Base-by-base conservation (phyloP, 73 alveolate genomes). In the Tetrahymena thermophila region DNA sequence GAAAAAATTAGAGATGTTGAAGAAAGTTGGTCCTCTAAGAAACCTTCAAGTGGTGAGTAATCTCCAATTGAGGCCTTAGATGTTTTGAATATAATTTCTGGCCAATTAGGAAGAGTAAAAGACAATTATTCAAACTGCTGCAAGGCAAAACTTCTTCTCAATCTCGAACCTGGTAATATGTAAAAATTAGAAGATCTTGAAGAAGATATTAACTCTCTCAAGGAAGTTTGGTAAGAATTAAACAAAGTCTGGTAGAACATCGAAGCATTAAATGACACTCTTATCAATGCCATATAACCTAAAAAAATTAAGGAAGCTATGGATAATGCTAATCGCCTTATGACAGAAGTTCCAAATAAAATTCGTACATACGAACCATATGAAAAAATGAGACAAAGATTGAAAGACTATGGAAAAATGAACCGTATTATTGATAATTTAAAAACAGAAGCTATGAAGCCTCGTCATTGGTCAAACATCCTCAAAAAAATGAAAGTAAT, bases 371-470 rank as follows among this genome's bases (percentile, higher is more conserved):
- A 98, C 94, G 98, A 99, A 97, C 99, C 99, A 2, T 99, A 96
- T 95, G 99, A 99, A 93, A 98, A 98, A 57, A 98, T 99, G 97
- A 99, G 98, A 96, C 97, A 98, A 71, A 98, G 96, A 94, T 95
- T 99, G 40, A 94, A 97, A 40, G 96, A 97, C 34, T 98, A 98
- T 94, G 97, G 97, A 93, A 99, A 98, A 95, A 97, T 97, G 97
- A 99, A 99, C 95, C 94, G 56, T 56, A 97, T 98, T 43, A 96
- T 99, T 10, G 85, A 96, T 23, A 99, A 99, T 55, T 96, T 99
- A 94, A 99, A 99, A 94, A 98, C 99, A 8, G 99, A 99, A 83
- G 99, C 99, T 23, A 97, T 99, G 98, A 99, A 99, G 94, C 99
- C 97, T 42, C 95, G 99, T 44, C 97, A 95, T 43, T 99, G 99